Base-by-base conservation (phyloP, 2,329 filamentous ascomycete genomes). In the Parastagonospora avenae region DNA sequence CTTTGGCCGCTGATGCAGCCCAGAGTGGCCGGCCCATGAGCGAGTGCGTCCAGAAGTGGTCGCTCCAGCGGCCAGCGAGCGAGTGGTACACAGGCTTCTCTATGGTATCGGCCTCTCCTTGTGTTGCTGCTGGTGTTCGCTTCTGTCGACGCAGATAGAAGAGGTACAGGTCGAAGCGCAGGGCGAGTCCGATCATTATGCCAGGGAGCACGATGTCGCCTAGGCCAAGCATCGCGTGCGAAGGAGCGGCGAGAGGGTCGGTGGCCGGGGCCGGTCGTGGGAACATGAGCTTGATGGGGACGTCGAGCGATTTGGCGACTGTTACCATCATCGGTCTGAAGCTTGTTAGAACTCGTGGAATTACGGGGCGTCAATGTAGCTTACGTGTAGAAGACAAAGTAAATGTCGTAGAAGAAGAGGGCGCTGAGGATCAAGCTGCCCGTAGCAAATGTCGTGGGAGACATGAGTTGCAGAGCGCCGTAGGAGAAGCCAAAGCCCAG, bases 151-250 rank as follows among this genome's bases (percentile, higher is more conserved):
- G 80, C 31, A 88, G 80, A 68, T 97, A 97, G 76, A 89, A 86
- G 46, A 91, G 80, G 77, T 91, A 94, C 7, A 96, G 80, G 68
- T 99, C 93, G 63, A 96, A 96, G n/a, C 93, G 86, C 19, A 99
- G 79, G 2, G 92, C 91, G 36, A 97, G 82, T 1, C 85, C 91
- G 55, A 97, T 88, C 76, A 97, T 87, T 66, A 97, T 91, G 8
- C 93, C 94, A 0, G 93, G 93, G 3, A 99, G 80, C 1, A 96
- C 90, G 50, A 99, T 90, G 68, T 99, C 93, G n/a, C 93, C 93
- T 0, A 97, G 81, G 0, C 93, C 93, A 7, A 99, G 85, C 83
- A 97, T 96, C 46, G 90, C 82, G 60, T 82, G 67, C 24, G 78
- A 72, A 52, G 63, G 62, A 33, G 73, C 64, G 4, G 70, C 68